Base-by-base conservation (phyloP, 306 rosid genomes). In the Medicago lupulina region DNA sequence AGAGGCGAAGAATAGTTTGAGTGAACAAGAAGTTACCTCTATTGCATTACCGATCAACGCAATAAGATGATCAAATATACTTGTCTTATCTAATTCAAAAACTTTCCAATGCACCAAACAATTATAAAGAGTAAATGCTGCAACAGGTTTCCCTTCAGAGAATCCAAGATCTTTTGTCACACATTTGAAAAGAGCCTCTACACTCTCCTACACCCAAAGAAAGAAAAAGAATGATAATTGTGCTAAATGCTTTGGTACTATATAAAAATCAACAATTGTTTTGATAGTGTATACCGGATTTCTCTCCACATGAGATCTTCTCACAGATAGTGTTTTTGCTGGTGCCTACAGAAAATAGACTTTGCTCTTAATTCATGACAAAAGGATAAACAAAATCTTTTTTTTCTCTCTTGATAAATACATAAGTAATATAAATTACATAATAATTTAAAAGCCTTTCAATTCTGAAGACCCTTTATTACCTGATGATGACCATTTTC, bases 71-170 rank as follows among this genome's bases (percentile, higher is more conserved):
- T 95, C 99, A 88, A 92, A 95, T 59, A 92, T 96, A 86, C 91
- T 89, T 38, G 99, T 95, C 86, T 86, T 89, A 67, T 95, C 98
- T 28, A 92, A 91, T 92, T 95, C 99, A 81, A 95, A 95, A 79
- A 81, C 79, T 79, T 28, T 86, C 99, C 99, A 95, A 82, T 95
- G 93, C 40, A 95, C 82, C 39, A 95, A 81, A 89, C 93, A 95
- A 79, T 88, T 92, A 79, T 90, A 92, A 49, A 90, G 74, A 76
- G 92, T 88, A 82, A 87, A 85, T 58, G 96, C 97, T 67, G 92
- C 96, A 76, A 90, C 86, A 51, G 99, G 97, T 88, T 95, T 90
- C 76, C 93, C 99, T 63, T 88, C 96, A 74, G 75, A 84, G 80
- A 85, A 95, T 46, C 99, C 99, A 67, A 92, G 84, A 76, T 92